Evolutionary conservation across 2,329 filamentous ascomycete species (phyloP).

Genomic region (Sporothrix sp.): DNA sequence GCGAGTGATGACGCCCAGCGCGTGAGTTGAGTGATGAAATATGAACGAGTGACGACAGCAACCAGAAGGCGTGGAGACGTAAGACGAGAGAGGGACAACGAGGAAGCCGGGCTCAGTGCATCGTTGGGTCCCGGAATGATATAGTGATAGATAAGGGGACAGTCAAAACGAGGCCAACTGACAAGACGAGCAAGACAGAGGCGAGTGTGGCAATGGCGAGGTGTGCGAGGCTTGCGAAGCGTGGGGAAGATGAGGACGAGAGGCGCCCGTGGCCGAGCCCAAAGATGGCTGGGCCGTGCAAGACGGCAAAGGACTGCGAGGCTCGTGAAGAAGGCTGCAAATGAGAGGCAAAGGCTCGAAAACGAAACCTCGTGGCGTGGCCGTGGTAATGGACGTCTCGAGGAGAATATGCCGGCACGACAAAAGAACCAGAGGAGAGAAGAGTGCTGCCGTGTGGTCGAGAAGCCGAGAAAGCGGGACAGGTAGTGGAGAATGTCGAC

Average conservation of each 20-base stretch:
- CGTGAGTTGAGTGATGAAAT: slow-evolving; percentile 1
- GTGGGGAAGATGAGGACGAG: not conserved
- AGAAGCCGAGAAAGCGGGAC: too few species aligned
- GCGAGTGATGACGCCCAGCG: not conserved
- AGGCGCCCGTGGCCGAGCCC: not conserved
- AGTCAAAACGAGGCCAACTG: too few species aligned
- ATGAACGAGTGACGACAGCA: not conserved
- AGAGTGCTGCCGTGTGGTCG: not conserved
- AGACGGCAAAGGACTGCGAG: too few species aligned
- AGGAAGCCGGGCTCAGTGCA: not conserved
- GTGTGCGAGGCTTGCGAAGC: not conserved
- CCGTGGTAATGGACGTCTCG: too few species aligned
- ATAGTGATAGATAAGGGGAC: too few species aligned
- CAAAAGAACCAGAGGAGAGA: not conserved
- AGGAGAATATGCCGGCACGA: not conserved
- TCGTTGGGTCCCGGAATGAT: not conserved
- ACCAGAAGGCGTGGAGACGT: too few species aligned
- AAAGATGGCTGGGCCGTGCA: too few species aligned
- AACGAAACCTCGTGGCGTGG: too few species aligned
- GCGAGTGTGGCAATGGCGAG: slow-evolving; percentile 4
- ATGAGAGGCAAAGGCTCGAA: not conserved
- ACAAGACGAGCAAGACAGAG: not conserved
- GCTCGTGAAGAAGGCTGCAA: too few species aligned
- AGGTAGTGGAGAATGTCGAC: too few species aligned
- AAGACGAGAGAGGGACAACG: not conserved